Evolutionary conservation across 345 rosid species (phyloP), one percentile per base, ranked within the genome.

Genomic region (Bruguiera sexangula): DNA sequence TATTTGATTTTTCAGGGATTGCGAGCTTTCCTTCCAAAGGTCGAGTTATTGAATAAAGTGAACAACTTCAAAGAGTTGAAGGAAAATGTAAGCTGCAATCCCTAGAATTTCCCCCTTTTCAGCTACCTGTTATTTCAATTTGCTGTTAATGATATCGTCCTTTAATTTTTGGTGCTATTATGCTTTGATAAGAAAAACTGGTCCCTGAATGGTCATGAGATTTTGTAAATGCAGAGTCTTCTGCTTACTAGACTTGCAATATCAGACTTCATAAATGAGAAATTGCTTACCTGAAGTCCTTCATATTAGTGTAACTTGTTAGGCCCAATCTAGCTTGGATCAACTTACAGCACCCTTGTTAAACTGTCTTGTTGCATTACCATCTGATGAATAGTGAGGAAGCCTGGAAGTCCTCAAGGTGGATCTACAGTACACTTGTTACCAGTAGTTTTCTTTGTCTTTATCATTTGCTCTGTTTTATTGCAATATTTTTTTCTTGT

Each of bases 21-120:
- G 73, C 77, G 97, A 65, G 97, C 89, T 16, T 91, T 94, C 83
- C 86, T 94, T 72, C 97, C 98, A 0, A 91, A 86, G 81, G 86
- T 81, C 46, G 96, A 94, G 70, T 77, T 91, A 62, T 74, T 88
- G 85, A 88, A 81, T 67, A 91, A 76, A 79, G 90, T 85, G 55
- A 89, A 86, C 53, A 91, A 82, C 72, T 91, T 88, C 83, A 85
- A 93, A 36, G 96, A 91, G 75, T 75, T 94, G 81, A 94, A 92
- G 85, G 93, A 88, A 87, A 85, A 87, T 79, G 98, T 89, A 83
- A 81, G 81, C 71, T 57, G 26, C 65, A 70, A 62, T 51, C 26
- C 15, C 50, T 62, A 26, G 54, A 34, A 30, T 27, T 24, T 73
- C 32, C 54, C 54, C 58, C n/a, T 53, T 74, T 62, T 73, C 37